phyloP scores from a whole-genome alignment of 2,329 filamentous ascomycete genomes.

The Ascochyta fabae region DNA sequence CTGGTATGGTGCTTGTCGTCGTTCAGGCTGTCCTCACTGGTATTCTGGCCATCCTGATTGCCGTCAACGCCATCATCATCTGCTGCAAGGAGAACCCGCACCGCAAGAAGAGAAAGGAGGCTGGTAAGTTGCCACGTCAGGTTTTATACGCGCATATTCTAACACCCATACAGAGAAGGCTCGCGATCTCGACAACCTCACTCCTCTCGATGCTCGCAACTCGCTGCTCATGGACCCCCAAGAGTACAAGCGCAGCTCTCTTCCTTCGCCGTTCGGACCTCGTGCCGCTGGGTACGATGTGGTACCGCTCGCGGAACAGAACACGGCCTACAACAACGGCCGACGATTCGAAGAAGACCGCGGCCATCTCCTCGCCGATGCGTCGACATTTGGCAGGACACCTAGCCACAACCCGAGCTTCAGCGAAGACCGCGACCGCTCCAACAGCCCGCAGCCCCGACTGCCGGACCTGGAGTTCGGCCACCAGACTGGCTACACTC shows the following conservation, averaged over 20 bases:
- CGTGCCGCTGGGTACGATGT: constrained; percentile 45
- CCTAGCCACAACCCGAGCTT: constrained; percentile 32
- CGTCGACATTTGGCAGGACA: constrained; percentile 42
- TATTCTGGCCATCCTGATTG: constrained; percentile 83
- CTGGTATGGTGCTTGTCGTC: constrained; percentile 90
- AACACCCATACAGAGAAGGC: constrained; percentile 68
- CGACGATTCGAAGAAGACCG: constrained; percentile 36
- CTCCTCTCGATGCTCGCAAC: constrained; percentile 85
- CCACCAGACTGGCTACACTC: constrained; percentile 27
- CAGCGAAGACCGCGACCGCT: constrained; percentile 30
- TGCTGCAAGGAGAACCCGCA: constrained; percentile 91
- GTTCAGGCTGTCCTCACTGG: constrained; percentile 86
- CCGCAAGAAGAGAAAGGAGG: constrained; percentile 83
- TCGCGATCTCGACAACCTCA: constrained; percentile 81
- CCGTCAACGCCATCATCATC: constrained; percentile 83
- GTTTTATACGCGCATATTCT: constrained; percentile 22
- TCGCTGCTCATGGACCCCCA: constrained; percentile 76
- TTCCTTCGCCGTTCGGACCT: constrained; percentile 39
- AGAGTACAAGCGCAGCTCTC: constrained; percentile 51
- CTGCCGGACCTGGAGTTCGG: constrained; percentile 40
- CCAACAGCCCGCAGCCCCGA: constrained; percentile 38
- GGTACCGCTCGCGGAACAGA: constrained; percentile 46
- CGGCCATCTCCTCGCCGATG: constrained; percentile 43
- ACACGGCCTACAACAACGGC: constrained; percentile 36
- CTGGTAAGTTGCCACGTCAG: constrained; percentile 66